A percentile compares a stretch with the other conserved stretches of the same genome.
Evolutionary conservation across 768 basidiomycete genomes (phyloP).

Genomic region (Calocera cornea): DNA sequence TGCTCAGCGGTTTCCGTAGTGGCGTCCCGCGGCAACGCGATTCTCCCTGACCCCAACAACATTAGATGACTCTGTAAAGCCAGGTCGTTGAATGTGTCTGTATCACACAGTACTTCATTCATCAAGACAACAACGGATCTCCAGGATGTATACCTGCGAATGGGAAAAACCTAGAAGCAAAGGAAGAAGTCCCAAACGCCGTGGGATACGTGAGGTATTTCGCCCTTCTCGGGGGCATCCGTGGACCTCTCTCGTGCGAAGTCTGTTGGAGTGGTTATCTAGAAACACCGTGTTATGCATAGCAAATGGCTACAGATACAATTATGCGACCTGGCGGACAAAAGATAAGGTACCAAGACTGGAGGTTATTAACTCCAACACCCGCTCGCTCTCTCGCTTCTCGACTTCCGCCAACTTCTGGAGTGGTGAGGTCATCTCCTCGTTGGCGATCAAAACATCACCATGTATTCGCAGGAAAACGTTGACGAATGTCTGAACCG

Average conservation of each 20-base stretch:
- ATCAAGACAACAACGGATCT: too few species aligned
- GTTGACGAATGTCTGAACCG: slow-evolving; percentile 73
- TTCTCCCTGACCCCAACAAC: too few species aligned
- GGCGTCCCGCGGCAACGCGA: too few species aligned
- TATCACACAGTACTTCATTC: too few species aligned
- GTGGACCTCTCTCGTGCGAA: not conserved
- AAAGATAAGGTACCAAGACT: slow-evolving; percentile 2
- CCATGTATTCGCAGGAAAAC: slow-evolving; percentile 78
- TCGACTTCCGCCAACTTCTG: slow-evolving; percentile 51
- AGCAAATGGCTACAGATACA: not conserved
- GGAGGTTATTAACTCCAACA: slow-evolving; percentile 28
- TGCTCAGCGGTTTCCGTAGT: too few species aligned
- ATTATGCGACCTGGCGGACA: not conserved
- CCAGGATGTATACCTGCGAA: too few species aligned
- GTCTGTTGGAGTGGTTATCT: not conserved
- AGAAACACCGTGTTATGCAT: not conserved
- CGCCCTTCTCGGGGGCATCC: too few species aligned
- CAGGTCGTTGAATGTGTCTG: too few species aligned
- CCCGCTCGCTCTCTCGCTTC: slow-evolving; percentile 57
- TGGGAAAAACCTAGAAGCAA: too few species aligned
- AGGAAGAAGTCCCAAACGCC: too few species aligned
- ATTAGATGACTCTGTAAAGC: too few species aligned
- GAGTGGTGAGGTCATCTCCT: slow-evolving; percentile 46
- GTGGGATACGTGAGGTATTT: too few species aligned
- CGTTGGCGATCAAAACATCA: slow-evolving; percentile 56